Evolutionary conservation across 306 rosid genomes (phyloP), one percentile per base, ranked within the genome.

Genomic region (Dryas octopetala): DNA sequence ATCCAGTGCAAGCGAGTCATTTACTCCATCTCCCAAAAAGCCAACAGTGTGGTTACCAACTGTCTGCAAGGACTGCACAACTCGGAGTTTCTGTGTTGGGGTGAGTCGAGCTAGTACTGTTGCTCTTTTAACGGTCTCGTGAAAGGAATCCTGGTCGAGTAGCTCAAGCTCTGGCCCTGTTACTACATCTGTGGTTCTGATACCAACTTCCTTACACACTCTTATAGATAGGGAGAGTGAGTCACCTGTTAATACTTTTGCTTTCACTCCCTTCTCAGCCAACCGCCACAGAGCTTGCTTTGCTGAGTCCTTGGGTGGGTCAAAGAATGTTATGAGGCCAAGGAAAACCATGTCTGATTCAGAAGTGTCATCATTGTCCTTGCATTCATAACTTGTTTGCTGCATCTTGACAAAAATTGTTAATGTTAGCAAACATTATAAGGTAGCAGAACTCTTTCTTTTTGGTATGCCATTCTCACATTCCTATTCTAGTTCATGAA

Each of bases 261-360:
- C 96, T 74, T 86, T 81, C 77, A 92, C 96, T 83, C 97, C 97
- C 72, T 83, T 92, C 85, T 92, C 90, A 0, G 90, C 91, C 72
- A 92, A 83, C 62, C 89, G 74, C 93, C 90, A 79, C 26, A 89
- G 76, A 15, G 97, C 97, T 86, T 89, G 90, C 88, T 89, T 87
- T 49, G 97, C 97, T 0, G 97, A 75, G 81, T 89, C 97, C 86
- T 92, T 92, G 4, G 97, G 96, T 28, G 96, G 97, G 79, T 92
- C 97, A 54, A 82, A 92, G 79, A 92, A 92, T n/a, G 97, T 83
- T 85, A 89, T 76, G 16, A 92, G 73, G 63, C 97, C 97, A 12
- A 92, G 90, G 79, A 92, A 88, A 44, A 84, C 83, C 97, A 92
- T 89, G 83, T 85, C 87, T 47, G 80, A 86, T 86, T 92, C 97